Base-by-base conservation (phyloP, 352 stramenopile genomes). In the Phytophthora nicotianae region DNA sequence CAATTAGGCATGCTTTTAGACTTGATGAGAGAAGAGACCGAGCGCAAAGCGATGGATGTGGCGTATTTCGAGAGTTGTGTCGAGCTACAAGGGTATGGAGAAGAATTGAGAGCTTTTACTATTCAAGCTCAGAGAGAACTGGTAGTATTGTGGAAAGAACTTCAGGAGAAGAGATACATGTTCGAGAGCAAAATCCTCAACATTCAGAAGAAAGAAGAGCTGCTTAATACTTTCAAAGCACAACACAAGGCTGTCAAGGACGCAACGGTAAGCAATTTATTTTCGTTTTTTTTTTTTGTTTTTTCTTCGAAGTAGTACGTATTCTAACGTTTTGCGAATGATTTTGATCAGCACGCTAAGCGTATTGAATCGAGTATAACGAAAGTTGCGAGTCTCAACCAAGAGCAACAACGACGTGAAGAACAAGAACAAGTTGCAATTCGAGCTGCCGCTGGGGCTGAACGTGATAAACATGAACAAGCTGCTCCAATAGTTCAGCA, bases 1-100 rank as follows among this genome's bases (percentile, higher is more conserved):
- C 58, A 76, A 24, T 65, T 91, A 27, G 75, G 75, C 3, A 11
- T 86, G 4, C 41, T 74, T 0, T 70, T 93, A 23, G 77, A 91
- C 26, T 55, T 56, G 1, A 46, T 91, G 26, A 74, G 79, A 7
- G 82, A 95, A 38, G 76, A 91, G 43, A 89, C 79, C 9, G 84
- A 93, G 53, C 77, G 81, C 19, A 89, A 90, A 47, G 70, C 83
- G 40, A 93, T 93, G 84, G 82, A 93, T 51, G 54, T 90, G 9
- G 84, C 84, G 19, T 89, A 87, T 38, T 89, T 90, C 29, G 84
- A 93, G 57, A 93, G 79, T 49, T 76, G 88, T 38, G 58, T 69
- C 0, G 76, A 84, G 17, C 59, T 91, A 11, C 80, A 89, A 60
- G 65, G 77, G 5, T 88, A 79, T 23, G 60, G 65, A 3, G 54